Evolutionary conservation across 129 eudicot genomes (phyloP).

Genomic region (Tanacetum coccineum): DNA sequence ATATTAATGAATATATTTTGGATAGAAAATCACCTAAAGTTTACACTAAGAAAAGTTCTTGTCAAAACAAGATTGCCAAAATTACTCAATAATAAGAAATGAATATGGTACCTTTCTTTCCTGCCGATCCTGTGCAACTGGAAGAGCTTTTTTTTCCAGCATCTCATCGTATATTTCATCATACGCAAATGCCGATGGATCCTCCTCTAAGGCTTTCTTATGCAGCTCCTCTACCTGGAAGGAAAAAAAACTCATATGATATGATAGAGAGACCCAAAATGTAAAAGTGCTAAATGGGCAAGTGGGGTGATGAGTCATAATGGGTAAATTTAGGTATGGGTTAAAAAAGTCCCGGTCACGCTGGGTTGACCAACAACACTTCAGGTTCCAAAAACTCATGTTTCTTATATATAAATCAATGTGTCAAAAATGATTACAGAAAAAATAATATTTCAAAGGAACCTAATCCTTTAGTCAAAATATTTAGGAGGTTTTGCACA

Average conservation of each 20-base stretch:
- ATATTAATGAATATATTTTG: background rate
- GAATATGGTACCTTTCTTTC: slow-evolving; percentile 62
- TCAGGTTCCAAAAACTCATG: no score
- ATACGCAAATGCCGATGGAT: slow-evolving; percentile 82
- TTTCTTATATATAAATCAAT: no score
- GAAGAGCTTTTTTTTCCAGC: slow-evolving; percentile 71
- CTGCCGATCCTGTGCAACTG: slow-evolving; percentile 53
- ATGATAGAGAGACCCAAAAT: background rate
- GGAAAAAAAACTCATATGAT: background rate
- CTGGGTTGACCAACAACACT: no score
- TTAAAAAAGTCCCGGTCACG: background rate
- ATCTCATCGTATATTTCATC: slow-evolving; percentile 88
- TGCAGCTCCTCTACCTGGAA: slow-evolving; percentile 86
- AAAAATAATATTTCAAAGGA: background rate
- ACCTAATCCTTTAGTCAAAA: background rate
- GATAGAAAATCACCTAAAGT: background rate
- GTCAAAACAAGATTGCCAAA: background rate
- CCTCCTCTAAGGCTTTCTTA: slow-evolving; percentile 91
- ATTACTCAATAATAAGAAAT: slow-evolving; percentile 5
- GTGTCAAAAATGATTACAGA: background rate
- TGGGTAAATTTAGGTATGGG: background rate
- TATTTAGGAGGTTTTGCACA: background rate
- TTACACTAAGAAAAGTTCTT: background rate
- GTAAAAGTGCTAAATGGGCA: background rate
- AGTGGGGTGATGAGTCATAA: background rate